Evolutionary conservation across 805 yeast genomes (phyloP).

Genomic region (Wickerhamomyces strasburgensis): DNA sequence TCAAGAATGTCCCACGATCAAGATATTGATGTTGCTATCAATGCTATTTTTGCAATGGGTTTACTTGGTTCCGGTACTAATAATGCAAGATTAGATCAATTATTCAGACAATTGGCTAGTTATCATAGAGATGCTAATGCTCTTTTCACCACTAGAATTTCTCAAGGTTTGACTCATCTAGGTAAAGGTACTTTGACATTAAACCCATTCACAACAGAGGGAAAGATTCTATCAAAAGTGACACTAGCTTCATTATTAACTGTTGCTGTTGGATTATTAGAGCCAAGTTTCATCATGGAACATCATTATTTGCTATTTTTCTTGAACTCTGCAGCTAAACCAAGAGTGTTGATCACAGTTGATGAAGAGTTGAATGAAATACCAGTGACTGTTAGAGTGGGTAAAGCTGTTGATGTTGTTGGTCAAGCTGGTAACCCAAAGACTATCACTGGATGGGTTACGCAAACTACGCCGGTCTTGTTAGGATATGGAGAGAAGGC

Average conservation of each 20-base stretch:
- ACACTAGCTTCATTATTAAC: conserved; percentile 87
- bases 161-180: conserved; percentile 90
- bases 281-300: conserved; percentile 78
- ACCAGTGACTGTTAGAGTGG: conserved; percentile 95
- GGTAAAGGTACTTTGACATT: conserved; percentile 95
- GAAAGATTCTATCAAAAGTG: conserved; percentile 81
- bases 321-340: conserved; percentile 83
- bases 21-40: conserved; percentile 89
- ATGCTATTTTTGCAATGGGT: conserved; percentile 96
- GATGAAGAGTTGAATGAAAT: conserved; percentile 77
- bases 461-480: conserved; percentile 95
- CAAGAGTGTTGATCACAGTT: conserved; percentile 88
- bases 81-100: conserved; percentile 95
- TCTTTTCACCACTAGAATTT: conserved; percentile 85
- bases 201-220: conserved; percentile 85
- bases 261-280: conserved; percentile 75
- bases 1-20: conserved; percentile 96
- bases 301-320: conserved; percentile 83
- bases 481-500: conserved; percentile 94
- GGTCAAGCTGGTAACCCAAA: conserved; percentile 99
- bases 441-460: conserved; percentile 99
- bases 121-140: conserved; percentile 92
- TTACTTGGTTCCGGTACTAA: conserved; percentile 98
- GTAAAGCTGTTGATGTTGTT: conserved; percentile 97
- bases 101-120: conserved; percentile 89